Evolutionary conservation across 164 flowering plant species (phyloP).

Genomic region (Nymphaea colorata): DNA sequence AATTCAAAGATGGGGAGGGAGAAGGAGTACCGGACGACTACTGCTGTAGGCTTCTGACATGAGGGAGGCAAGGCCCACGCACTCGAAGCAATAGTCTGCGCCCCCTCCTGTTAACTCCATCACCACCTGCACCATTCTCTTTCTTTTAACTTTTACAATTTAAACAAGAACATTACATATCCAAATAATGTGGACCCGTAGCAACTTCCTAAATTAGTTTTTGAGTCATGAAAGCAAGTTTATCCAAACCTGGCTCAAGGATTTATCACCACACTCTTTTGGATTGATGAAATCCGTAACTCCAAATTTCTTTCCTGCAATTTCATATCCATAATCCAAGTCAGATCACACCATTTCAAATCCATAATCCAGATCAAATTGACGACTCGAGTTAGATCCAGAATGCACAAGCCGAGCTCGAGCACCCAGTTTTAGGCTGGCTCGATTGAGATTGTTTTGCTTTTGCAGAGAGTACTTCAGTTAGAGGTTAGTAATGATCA

Average conservation of each 20-base stretch:
- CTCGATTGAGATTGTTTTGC: no score
- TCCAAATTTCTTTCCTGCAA: slow-evolving; percentile 51
- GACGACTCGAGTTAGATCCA: no score
- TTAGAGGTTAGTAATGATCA: no score
- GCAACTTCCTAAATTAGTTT: not conserved
- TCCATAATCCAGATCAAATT: no score
- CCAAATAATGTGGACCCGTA: not conserved
- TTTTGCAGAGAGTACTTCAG: no score
- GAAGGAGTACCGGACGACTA: slow-evolving; percentile 21
- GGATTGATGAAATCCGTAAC: slow-evolving; percentile 58
- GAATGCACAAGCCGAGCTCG: no score
- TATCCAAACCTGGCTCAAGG: slow-evolving; percentile 29
- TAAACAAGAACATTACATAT: not conserved
- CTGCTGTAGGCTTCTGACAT: slow-evolving; percentile 50
- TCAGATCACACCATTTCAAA: no score
- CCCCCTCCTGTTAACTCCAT: slow-evolving; percentile 65
- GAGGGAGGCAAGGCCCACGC: slow-evolving; percentile 51
- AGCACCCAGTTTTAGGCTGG: no score
- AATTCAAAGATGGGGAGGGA: not conserved
- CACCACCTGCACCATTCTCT: slow-evolving; percentile 27
- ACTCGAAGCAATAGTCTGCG: slow-evolving; percentile 74
- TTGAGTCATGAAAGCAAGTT: not conserved
- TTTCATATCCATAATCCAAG: no score
- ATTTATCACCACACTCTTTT: slow-evolving; percentile 20
- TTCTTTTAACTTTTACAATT: not conserved